phyloP scores from a whole-genome alignment of 1,139 yeast species.

The Candida gigantensis region DNA sequence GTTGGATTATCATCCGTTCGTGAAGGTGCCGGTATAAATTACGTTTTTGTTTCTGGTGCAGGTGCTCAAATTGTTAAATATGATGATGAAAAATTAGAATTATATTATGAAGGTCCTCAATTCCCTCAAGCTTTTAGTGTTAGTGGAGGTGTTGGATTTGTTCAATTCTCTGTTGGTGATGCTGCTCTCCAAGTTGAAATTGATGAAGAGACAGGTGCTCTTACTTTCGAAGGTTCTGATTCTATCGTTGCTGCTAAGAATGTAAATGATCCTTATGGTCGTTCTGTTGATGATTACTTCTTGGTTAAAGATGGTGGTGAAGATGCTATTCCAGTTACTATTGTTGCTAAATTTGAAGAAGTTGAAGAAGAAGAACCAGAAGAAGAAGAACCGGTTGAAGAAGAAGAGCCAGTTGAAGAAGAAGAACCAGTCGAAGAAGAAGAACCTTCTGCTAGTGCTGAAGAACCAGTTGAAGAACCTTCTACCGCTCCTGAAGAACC shows the following conservation, averaged over 20 bases:
- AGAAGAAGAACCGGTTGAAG: neutral
- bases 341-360: slow-evolving; percentile 15
- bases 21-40: slow-evolving; percentile 60
- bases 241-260: slow-evolving; percentile 41
- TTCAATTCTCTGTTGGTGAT: slow-evolving; percentile 19
- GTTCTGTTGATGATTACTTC: slow-evolving; percentile 30
- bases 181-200: slow-evolving; percentile 16
- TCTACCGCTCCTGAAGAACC: no score
- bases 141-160: slow-evolving; percentile 10
- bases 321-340: slow-evolving; percentile 23
- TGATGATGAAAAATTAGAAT: slow-evolving; percentile 62
- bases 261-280: slow-evolving; percentile 44
- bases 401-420: no score
- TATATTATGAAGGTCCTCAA: no score
- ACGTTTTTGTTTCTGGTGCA: slow-evolving; percentile 33
- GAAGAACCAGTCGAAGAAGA: no score
- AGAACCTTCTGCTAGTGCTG: no score
- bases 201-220: slow-evolving; percentile 23
- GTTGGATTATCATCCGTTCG: slow-evolving; percentile 37
- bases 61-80: slow-evolving; percentile 32
- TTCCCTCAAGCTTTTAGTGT: slow-evolving; percentile 25
- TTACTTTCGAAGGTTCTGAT: slow-evolving; percentile 31
- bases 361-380: neutral
- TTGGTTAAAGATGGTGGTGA: slow-evolving; percentile 19
- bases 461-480: no score